Evolutionary conservation across 306 rosid species (phyloP).

Genomic region (Hylodesmum podocarpum): DNA sequence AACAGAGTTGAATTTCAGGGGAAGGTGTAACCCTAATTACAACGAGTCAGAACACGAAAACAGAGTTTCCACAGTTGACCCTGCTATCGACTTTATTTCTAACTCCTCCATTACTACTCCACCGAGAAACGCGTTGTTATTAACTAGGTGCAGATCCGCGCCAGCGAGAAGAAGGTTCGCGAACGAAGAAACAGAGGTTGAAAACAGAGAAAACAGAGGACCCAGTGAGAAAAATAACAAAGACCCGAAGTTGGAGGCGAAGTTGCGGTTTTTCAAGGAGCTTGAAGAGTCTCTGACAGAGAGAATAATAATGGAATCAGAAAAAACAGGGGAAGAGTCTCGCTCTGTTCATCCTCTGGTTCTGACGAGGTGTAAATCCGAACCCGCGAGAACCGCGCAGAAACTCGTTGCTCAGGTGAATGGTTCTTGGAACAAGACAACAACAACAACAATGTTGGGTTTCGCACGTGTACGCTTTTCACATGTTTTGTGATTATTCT

Average conservation of each 20-base stretch:
- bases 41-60: constrained; percentile 34
- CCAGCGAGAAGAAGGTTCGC: constrained; percentile 66
- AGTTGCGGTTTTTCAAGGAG: constrained; percentile 34
- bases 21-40: background rate
- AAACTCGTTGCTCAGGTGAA: constrained; percentile 42
- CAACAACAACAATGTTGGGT: too few species aligned
- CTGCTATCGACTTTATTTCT: constrained; percentile 24
- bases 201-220: constrained; percentile 18
- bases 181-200: constrained; percentile 36
- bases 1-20: constrained; percentile 31
- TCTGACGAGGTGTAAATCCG: constrained; percentile 85
- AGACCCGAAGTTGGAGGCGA: constrained; percentile 37
- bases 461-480: constrained; percentile 39
- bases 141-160: constrained; percentile 81
- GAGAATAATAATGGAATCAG: constrained; percentile 38
- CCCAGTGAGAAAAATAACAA: constrained; percentile 24
- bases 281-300: constrained; percentile 41
- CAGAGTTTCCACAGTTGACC: too few species aligned
- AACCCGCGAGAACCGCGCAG: constrained; percentile 61
- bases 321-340: constrained; percentile 20
- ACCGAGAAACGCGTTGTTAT: constrained; percentile 67
- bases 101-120: constrained; percentile 40
- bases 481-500: constrained; percentile 45
- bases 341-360: constrained; percentile 40
- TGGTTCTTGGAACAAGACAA: constrained; percentile 40